phyloP scores from a whole-genome alignment of 257 asterid species.

The Solanum clarkiae region DNA sequence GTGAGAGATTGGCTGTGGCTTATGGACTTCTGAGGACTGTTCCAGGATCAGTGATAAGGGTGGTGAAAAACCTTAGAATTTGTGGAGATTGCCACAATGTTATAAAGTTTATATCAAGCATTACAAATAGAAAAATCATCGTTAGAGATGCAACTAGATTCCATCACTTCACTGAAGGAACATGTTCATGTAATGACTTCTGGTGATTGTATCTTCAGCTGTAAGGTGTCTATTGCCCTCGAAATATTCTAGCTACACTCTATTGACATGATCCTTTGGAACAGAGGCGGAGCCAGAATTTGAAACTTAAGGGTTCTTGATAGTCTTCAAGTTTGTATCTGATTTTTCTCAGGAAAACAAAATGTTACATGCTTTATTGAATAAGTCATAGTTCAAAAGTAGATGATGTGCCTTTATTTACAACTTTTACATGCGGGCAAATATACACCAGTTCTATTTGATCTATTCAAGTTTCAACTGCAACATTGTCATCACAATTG shows the following conservation, averaged over 20 bases:
- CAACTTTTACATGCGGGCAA: background rate
- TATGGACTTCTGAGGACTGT: conserved; percentile 60
- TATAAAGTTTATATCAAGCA: conserved; percentile 37
- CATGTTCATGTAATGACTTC: conserved; percentile 52
- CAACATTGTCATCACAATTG: background rate
- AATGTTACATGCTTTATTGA: background rate
- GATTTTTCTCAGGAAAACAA: background rate
- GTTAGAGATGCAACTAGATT: conserved; percentile 63
- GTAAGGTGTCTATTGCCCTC: background rate
- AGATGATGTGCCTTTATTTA: background rate
- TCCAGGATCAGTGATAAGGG: conserved; percentile 35
- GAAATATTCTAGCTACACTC: background rate
- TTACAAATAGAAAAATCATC: conserved; percentile 34
- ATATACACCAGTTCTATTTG: background rate
- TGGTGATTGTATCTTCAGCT: conserved; percentile 21
- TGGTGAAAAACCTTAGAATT: conserved; percentile 56
- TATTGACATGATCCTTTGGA: background rate
- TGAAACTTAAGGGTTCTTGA: background rate
- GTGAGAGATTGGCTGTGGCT: conserved; percentile 70
- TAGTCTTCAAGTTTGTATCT: background rate
- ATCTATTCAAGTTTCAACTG: background rate
- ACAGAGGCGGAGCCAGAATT: background rate
- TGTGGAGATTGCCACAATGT: conserved; percentile 64
- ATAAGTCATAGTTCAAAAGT: background rate
- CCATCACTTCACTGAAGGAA: conserved; percentile 58